phyloP scores from a whole-genome alignment of 352 stramenopile genomes.

The Pythium volutum region DNA sequence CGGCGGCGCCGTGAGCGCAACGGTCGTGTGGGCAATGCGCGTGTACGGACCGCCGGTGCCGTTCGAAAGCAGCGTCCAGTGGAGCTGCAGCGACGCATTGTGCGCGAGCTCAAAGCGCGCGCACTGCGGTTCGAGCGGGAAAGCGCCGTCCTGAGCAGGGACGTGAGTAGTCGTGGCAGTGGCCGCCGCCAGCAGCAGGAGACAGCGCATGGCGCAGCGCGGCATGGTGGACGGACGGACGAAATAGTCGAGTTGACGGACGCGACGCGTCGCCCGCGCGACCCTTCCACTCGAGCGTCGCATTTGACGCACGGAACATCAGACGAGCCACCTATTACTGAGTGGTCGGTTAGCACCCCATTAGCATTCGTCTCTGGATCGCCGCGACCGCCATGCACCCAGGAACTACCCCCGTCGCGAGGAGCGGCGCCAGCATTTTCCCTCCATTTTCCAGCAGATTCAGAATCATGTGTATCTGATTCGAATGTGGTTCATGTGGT shows the following conservation, averaged over 20 bases:
- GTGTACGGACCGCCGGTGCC: constrained; percentile 41
- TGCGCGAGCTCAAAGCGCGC: constrained; percentile 30
- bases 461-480: not conserved
- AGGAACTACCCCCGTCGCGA: too few species aligned
- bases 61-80: constrained; percentile 28
- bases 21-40: constrained; percentile 45
- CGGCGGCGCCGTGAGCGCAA: constrained; percentile 26
- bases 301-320: not conserved
- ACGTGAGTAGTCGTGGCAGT: not conserved
- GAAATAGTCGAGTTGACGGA: not conserved
- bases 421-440: too few species aligned
- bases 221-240: not conserved
- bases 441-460: too few species aligned
- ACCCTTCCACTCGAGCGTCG: not conserved
- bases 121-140: constrained; percentile 29
- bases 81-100: constrained; percentile 36
- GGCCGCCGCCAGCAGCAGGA: not conserved
- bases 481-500: not conserved
- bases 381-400: too few species aligned
- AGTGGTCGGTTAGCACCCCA: too few species aligned
- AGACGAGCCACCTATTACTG: not conserved
- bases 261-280: too few species aligned
- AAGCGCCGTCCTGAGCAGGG: not conserved
- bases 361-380: too few species aligned
- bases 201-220: not conserved